These are phyloP conservation scores for Tuber calosporum DNA, from an alignment of 495 filamentous ascomycete genomes.

Conservation along the genomic window DNA sequence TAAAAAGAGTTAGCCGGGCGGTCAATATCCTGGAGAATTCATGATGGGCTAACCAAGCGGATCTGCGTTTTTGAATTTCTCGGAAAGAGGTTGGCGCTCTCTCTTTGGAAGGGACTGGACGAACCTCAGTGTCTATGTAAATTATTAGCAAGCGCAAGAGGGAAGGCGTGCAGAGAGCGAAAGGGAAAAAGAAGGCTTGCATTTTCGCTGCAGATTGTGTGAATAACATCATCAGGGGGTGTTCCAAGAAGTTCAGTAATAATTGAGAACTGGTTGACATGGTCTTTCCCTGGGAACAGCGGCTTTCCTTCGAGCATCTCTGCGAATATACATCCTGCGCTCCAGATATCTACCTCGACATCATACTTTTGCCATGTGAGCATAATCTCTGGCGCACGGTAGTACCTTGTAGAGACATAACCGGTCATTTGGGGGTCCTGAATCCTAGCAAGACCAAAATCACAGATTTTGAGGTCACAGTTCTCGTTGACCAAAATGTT, in stretches of 20 bases:
- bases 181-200: slow-evolving; percentile 49
- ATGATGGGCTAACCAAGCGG: slow-evolving; percentile 58
- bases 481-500: slow-evolving; percentile 99
- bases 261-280: slow-evolving; percentile 99
- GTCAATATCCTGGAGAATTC: not conserved
- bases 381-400: slow-evolving; percentile 98
- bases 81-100: slow-evolving; percentile 77
- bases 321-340: slow-evolving; percentile 96
- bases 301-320: slow-evolving; percentile 99
- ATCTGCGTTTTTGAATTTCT: slow-evolving; percentile 95
- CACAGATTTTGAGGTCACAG: slow-evolving; percentile 98
- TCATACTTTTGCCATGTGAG: slow-evolving; percentile 99
- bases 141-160: slow-evolving; percentile 14
- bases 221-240: slow-evolving; percentile 96
- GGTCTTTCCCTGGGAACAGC: slow-evolving; percentile 96
- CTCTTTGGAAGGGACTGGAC: slow-evolving; percentile 97
- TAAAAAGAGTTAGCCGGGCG: slow-evolving; percentile 42
- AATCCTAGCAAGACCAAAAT: slow-evolving; percentile 93
- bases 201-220: slow-evolving; percentile 97
- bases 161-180: slow-evolving; percentile 7
- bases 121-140: slow-evolving; percentile 76
- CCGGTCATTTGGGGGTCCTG: slow-evolving; percentile 99
- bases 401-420: slow-evolving; percentile 97
- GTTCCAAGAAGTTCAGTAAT: slow-evolving; percentile 97
- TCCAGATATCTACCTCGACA: slow-evolving; percentile 99